phyloP scores from a whole-genome alignment of 805 yeast species.

The Sugiyamaella qingdaonensis region DNA sequence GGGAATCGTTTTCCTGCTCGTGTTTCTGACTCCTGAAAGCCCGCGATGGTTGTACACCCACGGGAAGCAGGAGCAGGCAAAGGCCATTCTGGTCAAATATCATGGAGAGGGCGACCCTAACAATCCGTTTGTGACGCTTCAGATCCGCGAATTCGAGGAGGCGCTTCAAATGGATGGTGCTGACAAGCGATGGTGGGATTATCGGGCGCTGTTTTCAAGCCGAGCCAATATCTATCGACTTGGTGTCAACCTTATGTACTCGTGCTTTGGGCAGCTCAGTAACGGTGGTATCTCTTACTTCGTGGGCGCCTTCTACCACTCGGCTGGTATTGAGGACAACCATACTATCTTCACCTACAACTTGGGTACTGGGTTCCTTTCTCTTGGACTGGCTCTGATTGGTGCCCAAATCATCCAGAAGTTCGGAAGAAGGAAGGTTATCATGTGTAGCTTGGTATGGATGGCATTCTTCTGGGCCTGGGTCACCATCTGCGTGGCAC shows the following conservation, averaged over 20 bases:
- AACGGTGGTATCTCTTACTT: slow-evolving; percentile 21
- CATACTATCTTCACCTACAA: slow-evolving; percentile 25
- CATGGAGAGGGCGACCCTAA: slow-evolving; percentile 21
- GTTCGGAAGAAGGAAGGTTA: slow-evolving; percentile 29
- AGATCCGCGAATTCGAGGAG: slow-evolving; percentile 19
- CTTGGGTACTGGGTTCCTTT: slow-evolving; percentile 11
- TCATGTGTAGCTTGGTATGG: slow-evolving; percentile 23
- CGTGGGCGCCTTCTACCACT: slow-evolving; percentile 14
- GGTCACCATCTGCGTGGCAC: slow-evolving; percentile 33
- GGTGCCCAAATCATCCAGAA: slow-evolving; percentile 28
- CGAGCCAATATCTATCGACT: slow-evolving; percentile 19
- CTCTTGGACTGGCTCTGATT: slow-evolving; percentile 13
- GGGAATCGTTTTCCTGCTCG: slow-evolving; percentile 13
- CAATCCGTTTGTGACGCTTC: slow-evolving; percentile 15
- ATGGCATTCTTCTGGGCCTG: slow-evolving; percentile 29
- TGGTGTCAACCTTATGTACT: slow-evolving; percentile 14
- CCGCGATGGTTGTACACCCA: slow-evolving; percentile 24
- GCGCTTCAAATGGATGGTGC: slow-evolving; percentile 19
- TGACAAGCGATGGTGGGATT: slow-evolving; percentile 22
- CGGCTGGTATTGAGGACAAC: slow-evolving; percentile 16
- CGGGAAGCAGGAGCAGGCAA: slow-evolving; percentile 19
- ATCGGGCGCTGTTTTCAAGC: slow-evolving; percentile 18
- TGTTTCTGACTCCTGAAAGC: slow-evolving; percentile 20
- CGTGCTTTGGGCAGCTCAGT: slow-evolving; percentile 16
- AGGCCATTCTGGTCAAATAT: slow-evolving; percentile 13